Percentiles rank a stretch among this genome's conserved stretches.
Evolutionary conservation across 345 rosid genomes (phyloP).

Genomic region (Hirschfeldia incana): DNA sequence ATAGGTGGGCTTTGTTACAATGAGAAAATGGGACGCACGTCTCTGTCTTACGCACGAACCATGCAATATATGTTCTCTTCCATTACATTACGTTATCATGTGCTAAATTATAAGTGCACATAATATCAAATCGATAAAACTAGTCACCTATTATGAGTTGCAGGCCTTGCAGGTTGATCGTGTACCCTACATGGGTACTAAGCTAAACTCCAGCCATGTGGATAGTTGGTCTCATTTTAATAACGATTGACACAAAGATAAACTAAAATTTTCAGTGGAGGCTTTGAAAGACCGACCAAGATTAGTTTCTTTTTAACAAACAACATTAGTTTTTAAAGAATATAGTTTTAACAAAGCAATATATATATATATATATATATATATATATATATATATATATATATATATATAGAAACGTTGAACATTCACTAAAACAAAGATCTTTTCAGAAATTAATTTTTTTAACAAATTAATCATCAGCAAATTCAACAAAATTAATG

Average conservation of each 20-base stretch:
- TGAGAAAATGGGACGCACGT: conserved; percentile 40
- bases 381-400: too few species aligned
- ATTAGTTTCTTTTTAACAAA: not conserved
- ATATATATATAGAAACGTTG: not conserved
- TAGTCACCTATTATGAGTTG: conserved; percentile 20
- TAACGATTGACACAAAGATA: conserved; percentile 19
- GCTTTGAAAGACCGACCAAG: conserved; percentile 27
- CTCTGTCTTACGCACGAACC: conserved; percentile 37
- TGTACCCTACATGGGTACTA: conserved; percentile 29
- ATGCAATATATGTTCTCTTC: conserved; percentile 32
- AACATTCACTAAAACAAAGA: conserved; percentile 22
- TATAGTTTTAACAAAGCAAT: not conserved
- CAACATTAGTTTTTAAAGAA: not conserved
- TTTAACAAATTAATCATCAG: not conserved
- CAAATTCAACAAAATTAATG: not conserved
- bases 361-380: too few species aligned
- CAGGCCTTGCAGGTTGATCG: conserved; percentile 31
- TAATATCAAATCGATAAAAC: conserved; percentile 1
- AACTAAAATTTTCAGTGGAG: not conserved
- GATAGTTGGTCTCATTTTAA: conserved; percentile 23
- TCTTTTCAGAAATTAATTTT: not conserved
- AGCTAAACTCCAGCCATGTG: conserved; percentile 32
- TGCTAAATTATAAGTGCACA: conserved; percentile 16
- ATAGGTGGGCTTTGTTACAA: conserved; percentile 2
- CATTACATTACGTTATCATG: conserved; percentile 36